These are phyloP conservation scores for Orbilia ellipsospora DNA, from an alignment of 2,329 filamentous ascomycete genomes.

Conservation along the genomic window DNA sequence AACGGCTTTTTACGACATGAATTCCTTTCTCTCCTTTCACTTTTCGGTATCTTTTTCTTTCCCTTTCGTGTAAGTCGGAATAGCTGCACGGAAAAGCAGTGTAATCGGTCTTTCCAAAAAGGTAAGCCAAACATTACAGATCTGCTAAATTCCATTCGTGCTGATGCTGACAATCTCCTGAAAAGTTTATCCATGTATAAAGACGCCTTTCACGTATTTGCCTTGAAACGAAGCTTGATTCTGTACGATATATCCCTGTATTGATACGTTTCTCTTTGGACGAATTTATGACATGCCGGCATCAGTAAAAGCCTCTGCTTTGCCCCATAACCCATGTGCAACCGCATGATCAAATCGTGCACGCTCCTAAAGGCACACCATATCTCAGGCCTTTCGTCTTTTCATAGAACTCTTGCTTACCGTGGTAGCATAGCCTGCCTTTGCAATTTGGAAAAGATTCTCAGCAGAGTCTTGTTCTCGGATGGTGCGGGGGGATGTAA, in stretches of 20 bases:
- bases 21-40: conserved; percentile 3
- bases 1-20: neutral
- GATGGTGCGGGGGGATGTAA: too few species aligned
- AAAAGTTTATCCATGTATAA: conserved; percentile 1
- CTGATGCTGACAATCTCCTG: too few species aligned
- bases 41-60: conserved; percentile 1
- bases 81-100: neutral
- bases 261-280: conserved; percentile 4
- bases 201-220: neutral
- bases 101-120: neutral
- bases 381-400: too few species aligned
- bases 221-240: neutral
- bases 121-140: neutral
- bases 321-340: too few species aligned
- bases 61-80: neutral
- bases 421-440: too few species aligned
- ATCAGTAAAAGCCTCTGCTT: too few species aligned
- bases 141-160: neutral
- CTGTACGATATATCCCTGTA: conserved; percentile 9
- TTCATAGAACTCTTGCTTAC: too few species aligned
- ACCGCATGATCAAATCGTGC: too few species aligned
- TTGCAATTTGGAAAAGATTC: too few species aligned
- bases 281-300: neutral
- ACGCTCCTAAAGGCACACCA: too few species aligned
- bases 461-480: too few species aligned